Conservation (phyloP, 441 rosid species). For the Biscutella laevigata region DNA sequence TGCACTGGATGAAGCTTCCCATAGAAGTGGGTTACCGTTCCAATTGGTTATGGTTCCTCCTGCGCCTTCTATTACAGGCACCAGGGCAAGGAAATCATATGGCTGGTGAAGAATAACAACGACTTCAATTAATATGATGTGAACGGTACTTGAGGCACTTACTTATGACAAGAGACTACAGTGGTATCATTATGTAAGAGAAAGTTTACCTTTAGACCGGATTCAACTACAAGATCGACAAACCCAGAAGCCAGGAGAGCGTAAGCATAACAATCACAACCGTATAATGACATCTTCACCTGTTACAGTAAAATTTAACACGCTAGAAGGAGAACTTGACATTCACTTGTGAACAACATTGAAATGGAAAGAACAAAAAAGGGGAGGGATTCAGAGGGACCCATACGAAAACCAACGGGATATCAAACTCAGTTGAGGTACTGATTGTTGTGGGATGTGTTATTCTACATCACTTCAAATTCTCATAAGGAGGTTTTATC, state of each 20-base stretch:
- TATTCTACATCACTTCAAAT: neutral
- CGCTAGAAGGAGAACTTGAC: neutral
- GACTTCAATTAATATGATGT: slow-evolving; percentile 3
- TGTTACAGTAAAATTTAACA: slow-evolving; percentile 23
- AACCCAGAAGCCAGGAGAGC: slow-evolving; percentile 91
- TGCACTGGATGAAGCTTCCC: slow-evolving; percentile 71
- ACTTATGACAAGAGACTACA: neutral
- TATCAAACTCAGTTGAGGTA: slow-evolving; percentile 9
- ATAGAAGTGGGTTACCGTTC: slow-evolving; percentile 54
- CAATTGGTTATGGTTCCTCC: slow-evolving; percentile 87
- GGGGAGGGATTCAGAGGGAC: neutral
- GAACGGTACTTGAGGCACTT: neutral
- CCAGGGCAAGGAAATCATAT: slow-evolving; percentile 81
- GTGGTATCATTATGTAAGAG: neutral
- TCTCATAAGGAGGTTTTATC: neutral
- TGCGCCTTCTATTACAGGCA: slow-evolving; percentile 88
- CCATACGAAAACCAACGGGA: neutral
- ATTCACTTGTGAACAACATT: neutral
- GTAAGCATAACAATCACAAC: slow-evolving; percentile 96
- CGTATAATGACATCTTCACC: slow-evolving; percentile 89
- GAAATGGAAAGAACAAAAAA: neutral
- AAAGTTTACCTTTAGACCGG: slow-evolving; percentile 69
- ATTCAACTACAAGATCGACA: slow-evolving; percentile 92
- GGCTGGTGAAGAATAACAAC: slow-evolving; percentile 42
- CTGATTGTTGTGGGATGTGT: neutral